Evolutionary conservation across 306 rosid species (phyloP).

Genomic region (Delonix regia): DNA sequence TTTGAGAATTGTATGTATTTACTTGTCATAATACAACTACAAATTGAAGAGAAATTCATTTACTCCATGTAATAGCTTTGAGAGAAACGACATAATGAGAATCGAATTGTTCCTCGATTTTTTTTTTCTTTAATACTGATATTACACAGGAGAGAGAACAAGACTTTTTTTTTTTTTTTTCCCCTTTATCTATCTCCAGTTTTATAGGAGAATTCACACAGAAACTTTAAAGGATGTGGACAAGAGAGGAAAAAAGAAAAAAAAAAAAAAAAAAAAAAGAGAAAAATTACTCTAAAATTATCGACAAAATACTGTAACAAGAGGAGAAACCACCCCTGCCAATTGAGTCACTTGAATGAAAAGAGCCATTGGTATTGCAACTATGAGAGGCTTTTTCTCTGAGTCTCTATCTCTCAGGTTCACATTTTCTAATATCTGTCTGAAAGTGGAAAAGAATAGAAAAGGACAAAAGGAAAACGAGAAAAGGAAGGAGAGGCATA

Average conservation of each 20-base stretch:
- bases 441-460: neutral
- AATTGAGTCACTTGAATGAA: neutral
- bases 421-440: conserved; percentile 21
- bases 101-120: too few relatives aligned
- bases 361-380: neutral
- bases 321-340: neutral
- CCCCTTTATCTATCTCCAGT: too few relatives aligned
- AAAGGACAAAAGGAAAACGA: neutral
- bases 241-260: too few relatives aligned
- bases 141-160: too few relatives aligned
- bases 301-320: conserved; percentile 26
- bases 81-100: neutral
- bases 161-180: too few relatives aligned
- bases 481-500: neutral
- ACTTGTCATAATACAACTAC: conserved; percentile 20
- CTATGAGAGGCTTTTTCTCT: too few relatives aligned
- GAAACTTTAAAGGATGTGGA: too few relatives aligned
- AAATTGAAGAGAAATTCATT: neutral
- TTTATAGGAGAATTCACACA: too few relatives aligned
- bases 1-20: neutral
- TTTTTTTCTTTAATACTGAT: too few relatives aligned
- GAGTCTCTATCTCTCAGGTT: neutral
- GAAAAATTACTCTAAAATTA: conserved; percentile 24
- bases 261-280: neutral
- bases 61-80: neutral